Evolutionary conservation across 2,329 filamentous ascomycete genomes (phyloP), one percentile per base, ranked within the genome.

Genomic region (Corniculantispora saksenae): DNA sequence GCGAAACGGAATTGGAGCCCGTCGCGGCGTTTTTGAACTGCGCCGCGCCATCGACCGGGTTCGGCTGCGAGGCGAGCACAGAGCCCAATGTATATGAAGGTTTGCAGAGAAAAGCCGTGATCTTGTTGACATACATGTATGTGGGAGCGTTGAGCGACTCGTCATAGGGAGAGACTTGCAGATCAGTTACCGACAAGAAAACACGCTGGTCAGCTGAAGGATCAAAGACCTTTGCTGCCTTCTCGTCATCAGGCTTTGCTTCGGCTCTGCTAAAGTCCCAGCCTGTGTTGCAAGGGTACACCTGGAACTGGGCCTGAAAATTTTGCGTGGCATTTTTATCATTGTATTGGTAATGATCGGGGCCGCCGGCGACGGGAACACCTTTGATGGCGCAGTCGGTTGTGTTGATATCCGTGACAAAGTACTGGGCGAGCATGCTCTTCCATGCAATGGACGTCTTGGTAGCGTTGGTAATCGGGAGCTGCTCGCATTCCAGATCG

Each of bases 281-380:
- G n/a, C 72, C 68, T 8, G 68, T 45, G 48, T 73, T 73, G 63
- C 72, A 73, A 2, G 68, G 71, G 35, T 73, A 73, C 10, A 67
- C 61, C 1, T 61, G 60, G 21, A 71, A 69, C 10, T 66, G 64
- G 10, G 69, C 71, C 60, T 74, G 71, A 48, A 70, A 73, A 15
- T 72, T 73, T 47, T 73, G 72, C 1, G 72, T 72, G 1, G 70
- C 70, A n/a, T 72, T 72, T 15, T 57, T 64, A 10, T 68, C 45
- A n/a, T 71, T 67, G 57, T 72, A 72, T 38, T 66, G 69, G 50
- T 68, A 55, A 23, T 71, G 70, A 38, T 72, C 67, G 1, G 71
- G 71, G 3, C 70, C 68, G 0, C 61, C 69, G n/a, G 67, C 71
- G 17, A 73, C 61, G 23, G 68, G 71, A 17, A 71, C 67, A 13